A percentile compares a stretch with the other conserved stretches of the same genome.
Evolutionary conservation across 2,329 filamentous ascomycete species (phyloP).

Genomic region (Hawksworthiomyces lignivorus): DNA sequence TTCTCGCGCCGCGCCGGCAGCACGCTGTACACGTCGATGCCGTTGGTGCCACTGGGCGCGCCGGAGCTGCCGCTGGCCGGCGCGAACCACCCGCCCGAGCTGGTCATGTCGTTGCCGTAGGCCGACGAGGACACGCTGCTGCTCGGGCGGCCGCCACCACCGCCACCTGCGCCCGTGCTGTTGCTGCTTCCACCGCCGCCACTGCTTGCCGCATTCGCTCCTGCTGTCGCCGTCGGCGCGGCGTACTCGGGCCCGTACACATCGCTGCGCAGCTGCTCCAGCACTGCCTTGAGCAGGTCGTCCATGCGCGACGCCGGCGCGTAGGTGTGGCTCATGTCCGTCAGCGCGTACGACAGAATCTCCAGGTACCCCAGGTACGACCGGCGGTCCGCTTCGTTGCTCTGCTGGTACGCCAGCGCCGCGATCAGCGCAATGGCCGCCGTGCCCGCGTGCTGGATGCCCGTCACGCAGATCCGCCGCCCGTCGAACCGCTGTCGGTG

Average conservation of each 20-base stretch:
- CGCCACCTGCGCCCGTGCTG: background rate
- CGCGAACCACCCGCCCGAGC: background rate
- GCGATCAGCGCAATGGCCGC: constrained; percentile 47
- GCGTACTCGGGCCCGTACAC: constrained; percentile 14
- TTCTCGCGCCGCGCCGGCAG: constrained; percentile 25
- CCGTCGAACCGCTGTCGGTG: constrained; percentile 45
- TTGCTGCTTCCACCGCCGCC: background rate
- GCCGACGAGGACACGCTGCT: constrained; percentile 2
- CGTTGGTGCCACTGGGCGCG: constrained; percentile 9
- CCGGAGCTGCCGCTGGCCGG: background rate
- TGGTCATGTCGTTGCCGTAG: background rate
- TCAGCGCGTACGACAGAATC: constrained; percentile 41
- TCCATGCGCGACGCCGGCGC: constrained; percentile 48
- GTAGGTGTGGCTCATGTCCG: constrained; percentile 45
- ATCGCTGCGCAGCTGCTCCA: constrained; percentile 36
- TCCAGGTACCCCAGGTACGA: constrained; percentile 40
- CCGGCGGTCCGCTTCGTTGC: constrained; percentile 28
- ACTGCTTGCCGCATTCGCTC: background rate
- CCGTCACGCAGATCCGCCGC: constrained; percentile 41
- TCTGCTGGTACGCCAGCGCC: constrained; percentile 30
- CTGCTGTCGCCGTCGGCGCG: constrained; percentile 4
- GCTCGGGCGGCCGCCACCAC: background rate
- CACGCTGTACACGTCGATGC: constrained; percentile 16
- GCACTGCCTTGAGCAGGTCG: constrained; percentile 42
- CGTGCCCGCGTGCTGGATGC: constrained; percentile 46